phyloP scores from a whole-genome alignment of 192 early-diverging fungal genomes.

The Entomortierella parvispora region DNA sequence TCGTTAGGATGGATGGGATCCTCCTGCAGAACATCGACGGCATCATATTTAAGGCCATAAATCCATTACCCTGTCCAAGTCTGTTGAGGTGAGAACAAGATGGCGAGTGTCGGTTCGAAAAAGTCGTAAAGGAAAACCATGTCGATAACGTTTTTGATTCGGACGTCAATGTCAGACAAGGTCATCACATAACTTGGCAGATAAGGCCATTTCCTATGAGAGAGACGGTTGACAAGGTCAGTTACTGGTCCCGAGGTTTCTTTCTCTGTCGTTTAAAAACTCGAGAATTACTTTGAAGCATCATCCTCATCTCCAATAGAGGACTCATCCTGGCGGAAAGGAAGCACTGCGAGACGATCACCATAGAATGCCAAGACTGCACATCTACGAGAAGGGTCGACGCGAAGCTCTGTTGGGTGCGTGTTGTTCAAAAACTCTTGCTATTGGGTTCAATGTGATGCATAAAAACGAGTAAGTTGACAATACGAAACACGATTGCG shows the following conservation, averaged over 20 bases:
- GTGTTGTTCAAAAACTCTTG: conserved; percentile 75
- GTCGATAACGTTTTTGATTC: conserved; percentile 85
- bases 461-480: background rate
- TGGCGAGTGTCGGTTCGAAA: conserved; percentile 92
- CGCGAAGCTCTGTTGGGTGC: conserved; percentile 68
- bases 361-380: conserved; percentile 89
- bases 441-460: conserved; percentile 29
- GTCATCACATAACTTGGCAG: conserved; percentile 80
- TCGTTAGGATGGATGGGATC: background rate
- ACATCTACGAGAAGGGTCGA: conserved; percentile 91
- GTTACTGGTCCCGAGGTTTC: no score
- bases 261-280: no score
- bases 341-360: conserved; percentile 90
- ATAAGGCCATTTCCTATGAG: conserved; percentile 73
- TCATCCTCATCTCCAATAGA: conserved; percentile 67
- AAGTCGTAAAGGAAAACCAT: conserved; percentile 92
- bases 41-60: background rate
- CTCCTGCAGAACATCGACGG: background rate
- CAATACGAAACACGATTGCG: no score
- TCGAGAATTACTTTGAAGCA: conserved; percentile 57
- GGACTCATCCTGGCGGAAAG: conserved; percentile 77
- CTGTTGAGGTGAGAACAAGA: conserved; percentile 87
- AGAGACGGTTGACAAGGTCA: background rate
- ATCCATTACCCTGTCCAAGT: conserved; percentile 88
- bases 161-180: conserved; percentile 62